Evolutionary conservation across 331 rosid genomes (phyloP).

Genomic region (Acacia concinna): DNA sequence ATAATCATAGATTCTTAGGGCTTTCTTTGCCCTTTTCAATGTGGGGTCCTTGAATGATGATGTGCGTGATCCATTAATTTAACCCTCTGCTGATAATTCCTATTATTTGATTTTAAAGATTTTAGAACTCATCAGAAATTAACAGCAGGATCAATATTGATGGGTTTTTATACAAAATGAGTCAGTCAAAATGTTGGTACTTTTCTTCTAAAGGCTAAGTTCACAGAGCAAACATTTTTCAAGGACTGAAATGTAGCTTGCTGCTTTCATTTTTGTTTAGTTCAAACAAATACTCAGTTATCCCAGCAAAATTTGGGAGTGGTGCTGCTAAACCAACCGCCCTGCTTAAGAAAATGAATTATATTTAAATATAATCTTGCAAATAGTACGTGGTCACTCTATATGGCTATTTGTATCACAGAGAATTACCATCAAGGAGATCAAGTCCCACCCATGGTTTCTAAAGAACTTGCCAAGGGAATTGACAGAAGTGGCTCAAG

Average conservation of each 20-base stretch:
- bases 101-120: not conserved
- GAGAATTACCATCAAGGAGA: conserved; percentile 70
- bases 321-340: not conserved
- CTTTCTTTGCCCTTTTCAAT: not conserved
- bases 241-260: not conserved
- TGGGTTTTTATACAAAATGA: not conserved
- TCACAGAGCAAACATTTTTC: not conserved
- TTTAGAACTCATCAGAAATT: not conserved
- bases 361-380: not conserved
- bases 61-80: not conserved
- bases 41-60: not conserved
- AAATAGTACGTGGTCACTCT: not conserved
- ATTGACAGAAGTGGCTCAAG: conserved; percentile 56
- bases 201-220: not conserved
- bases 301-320: not conserved
- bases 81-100: not conserved
- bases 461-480: conserved; percentile 70
- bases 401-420: conserved; percentile 23
- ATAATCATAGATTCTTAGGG: not conserved
- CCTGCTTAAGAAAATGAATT: not conserved
- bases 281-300: not conserved
- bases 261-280: not conserved
- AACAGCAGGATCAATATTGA: not conserved
- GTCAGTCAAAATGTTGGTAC: not conserved
- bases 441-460: conserved; percentile 79